phyloP scores from a whole-genome alignment of 257 asterid genomes.

The Ilex asprella region DNA sequence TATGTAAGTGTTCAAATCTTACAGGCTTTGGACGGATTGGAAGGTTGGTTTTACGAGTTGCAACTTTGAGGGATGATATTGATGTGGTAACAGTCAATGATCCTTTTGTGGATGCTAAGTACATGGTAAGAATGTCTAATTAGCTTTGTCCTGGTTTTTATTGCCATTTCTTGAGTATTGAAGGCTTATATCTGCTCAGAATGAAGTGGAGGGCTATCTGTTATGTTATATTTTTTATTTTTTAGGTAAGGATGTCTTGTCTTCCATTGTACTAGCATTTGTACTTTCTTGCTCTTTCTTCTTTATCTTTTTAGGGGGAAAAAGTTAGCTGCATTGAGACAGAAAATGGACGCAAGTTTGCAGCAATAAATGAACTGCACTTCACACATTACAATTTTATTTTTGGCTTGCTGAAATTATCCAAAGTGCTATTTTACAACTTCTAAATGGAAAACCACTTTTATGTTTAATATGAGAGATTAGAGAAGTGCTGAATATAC shows the following conservation, averaged over 20 bases:
- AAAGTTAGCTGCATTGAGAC: no score
- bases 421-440: no score
- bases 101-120: slow-evolving; percentile 89
- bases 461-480: no score
- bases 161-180: slow-evolving; percentile 5
- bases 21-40: slow-evolving; percentile 99
- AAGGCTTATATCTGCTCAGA: background rate
- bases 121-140: slow-evolving; percentile 64
- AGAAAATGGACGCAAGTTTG: no score
- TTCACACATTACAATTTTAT: no score
- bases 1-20: slow-evolving; percentile 6
- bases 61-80: slow-evolving; percentile 85
- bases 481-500: no score
- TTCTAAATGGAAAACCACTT: no score
- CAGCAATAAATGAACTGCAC: no score
- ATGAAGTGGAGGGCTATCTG: no score
- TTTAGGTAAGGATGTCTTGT: background rate
- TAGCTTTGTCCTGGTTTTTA: background rate
- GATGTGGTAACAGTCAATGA: slow-evolving; percentile 97
- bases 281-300: background rate
- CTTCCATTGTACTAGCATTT: background rate
- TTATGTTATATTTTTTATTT: no score
- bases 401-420: no score
- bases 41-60: slow-evolving; percentile 80
- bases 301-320: no score